Base-by-base conservation (phyloP, 192 early-diverging fungal species). In the Mortierella alpina region DNA sequence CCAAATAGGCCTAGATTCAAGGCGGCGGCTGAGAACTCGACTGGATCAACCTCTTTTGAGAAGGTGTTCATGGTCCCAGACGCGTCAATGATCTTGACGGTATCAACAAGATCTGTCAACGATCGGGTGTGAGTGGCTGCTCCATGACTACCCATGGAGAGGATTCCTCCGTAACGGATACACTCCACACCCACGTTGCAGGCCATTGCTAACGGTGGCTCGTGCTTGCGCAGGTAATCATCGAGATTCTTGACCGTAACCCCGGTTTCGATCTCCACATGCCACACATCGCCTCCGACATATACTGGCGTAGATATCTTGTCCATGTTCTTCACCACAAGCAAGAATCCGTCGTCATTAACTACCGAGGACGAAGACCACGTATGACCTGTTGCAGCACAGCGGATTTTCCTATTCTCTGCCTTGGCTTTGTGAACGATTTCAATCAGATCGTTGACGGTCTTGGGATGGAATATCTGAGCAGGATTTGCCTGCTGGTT, bases 1-100 rank as follows among this genome's bases (percentile, higher is more conserved):
- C 81, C 81, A 6, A 83, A 59, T 13, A 83, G 58, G 44, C 81
- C 81, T 40, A 74, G 66, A 41, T 69, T 82, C 46, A 75, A 58
- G 1, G 59, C 45, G 9, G 72, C 60, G 31, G 65, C 77, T 9
- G 69, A 72, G 49, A 80, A 72, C 62, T 80, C 77, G 60, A 59
- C 23, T 6, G 69, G 70, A 57, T 74, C 60, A 10, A 42, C 65
- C n/a, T 74, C 61, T 55, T 65, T 68, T 23, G 52, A 63, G 66
- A 82, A 82, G 56, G 66, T 48, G 42, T 52, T 47, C 61, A 74
- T 22, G 57, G 45, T 68, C 7, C 80, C 80, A 50, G 41, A 42
- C 15, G 65, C 58, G 44, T 72, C 54, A 2, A 82, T 56, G 18
- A 82, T 82, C 31, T 70, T 68, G 64, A 82, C 49, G 8, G 42